Conservation (phyloP, 1,139 yeast species). For the Yamadazyma pseudoaaseri region DNA sequence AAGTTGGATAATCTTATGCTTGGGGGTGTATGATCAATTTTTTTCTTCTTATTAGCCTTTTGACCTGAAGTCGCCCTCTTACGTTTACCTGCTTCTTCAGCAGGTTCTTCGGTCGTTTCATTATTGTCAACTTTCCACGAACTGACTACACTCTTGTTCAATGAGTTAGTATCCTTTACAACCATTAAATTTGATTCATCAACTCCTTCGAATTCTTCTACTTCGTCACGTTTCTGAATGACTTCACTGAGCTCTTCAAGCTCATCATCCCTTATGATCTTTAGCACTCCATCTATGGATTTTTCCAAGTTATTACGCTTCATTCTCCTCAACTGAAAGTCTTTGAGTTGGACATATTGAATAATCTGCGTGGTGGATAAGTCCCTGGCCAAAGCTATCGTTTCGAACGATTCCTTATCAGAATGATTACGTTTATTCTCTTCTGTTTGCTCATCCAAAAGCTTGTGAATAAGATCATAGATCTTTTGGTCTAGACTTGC, state of each 20-base stretch:
- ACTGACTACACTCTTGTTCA: slow-evolving; percentile 74
- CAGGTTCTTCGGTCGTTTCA: slow-evolving; percentile 8
- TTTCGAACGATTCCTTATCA: slow-evolving; percentile 29
- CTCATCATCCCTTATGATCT: slow-evolving; percentile 46
- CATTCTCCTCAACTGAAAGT: slow-evolving; percentile 63
- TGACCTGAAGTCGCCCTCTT: slow-evolving; percentile 31
- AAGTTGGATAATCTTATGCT: slow-evolving; percentile 61
- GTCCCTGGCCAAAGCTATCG: slow-evolving; percentile 61
- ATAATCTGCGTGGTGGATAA: slow-evolving; percentile 50
- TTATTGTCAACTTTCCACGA: slow-evolving; percentile 47
- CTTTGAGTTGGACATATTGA: slow-evolving; percentile 57
- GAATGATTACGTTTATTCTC: slow-evolving; percentile 30
- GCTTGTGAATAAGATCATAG: slow-evolving; percentile 45
- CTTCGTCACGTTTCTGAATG: slow-evolving; percentile 29
- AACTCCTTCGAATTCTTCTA: slow-evolving; percentile 33
- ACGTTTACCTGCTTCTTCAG: slow-evolving; percentile 22
- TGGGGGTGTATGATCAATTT: slow-evolving; percentile 70
- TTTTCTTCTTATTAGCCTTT: slow-evolving; percentile 35
- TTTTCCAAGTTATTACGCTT: slow-evolving; percentile 58
- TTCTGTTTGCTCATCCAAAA: slow-evolving; percentile 52
- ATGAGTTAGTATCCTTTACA: slow-evolving; percentile 55
- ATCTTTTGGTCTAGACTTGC: slow-evolving; percentile 50
- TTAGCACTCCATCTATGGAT: slow-evolving; percentile 54
- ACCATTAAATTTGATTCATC: slow-evolving; percentile 58
- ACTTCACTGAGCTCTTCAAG: slow-evolving; percentile 35